Percentiles rank a stretch among this genome's conserved stretches.
Evolutionary conservation across 148 eudicot species (phyloP).

Genomic region (Salicornia ramosissima): DNA sequence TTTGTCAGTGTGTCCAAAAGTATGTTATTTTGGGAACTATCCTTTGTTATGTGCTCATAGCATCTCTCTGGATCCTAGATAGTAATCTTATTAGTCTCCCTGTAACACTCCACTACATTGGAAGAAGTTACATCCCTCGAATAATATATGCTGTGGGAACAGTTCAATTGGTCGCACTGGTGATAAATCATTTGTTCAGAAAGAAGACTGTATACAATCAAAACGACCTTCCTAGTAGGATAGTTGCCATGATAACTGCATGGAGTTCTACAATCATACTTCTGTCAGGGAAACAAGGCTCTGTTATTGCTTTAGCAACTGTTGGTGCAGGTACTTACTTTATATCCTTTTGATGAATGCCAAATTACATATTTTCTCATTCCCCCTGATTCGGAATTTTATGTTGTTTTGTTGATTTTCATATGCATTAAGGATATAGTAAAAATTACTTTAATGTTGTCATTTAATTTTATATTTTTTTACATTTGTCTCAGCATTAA

Average conservation of each 20-base stretch:
- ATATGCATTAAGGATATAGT: not conserved
- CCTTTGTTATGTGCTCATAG: conserved; percentile 57
- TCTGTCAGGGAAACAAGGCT: conserved; percentile 90
- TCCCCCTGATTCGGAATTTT: not conserved
- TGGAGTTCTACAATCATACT: conserved; percentile 74
- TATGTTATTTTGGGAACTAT: conserved; percentile 51
- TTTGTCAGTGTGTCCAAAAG: conserved; percentile 35
- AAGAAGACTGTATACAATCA: conserved; percentile 30
- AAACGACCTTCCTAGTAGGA: conserved; percentile 41
- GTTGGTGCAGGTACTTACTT: conserved; percentile 64
- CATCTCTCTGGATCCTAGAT: conserved; percentile 58
- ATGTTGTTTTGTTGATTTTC: not conserved
- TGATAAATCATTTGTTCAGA: conserved; percentile 36
- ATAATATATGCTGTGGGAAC: conserved; percentile 58
- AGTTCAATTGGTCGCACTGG: conserved; percentile 51
- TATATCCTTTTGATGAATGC: conserved; percentile 8
- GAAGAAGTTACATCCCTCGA: conserved; percentile 55
- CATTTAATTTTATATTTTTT: too few relatives aligned
- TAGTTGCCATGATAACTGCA: conserved; percentile 65
- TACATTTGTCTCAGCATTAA: too few relatives aligned
- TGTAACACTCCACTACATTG: conserved; percentile 26
- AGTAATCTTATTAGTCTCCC: conserved; percentile 43
- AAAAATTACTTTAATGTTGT: not conserved
- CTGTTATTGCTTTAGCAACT: conserved; percentile 57
- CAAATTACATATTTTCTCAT: not conserved